These are phyloP conservation scores for Leishmania martiniquensis DNA, from an alignment of 208 protist genomes.

Conservation along the genomic window DNA sequence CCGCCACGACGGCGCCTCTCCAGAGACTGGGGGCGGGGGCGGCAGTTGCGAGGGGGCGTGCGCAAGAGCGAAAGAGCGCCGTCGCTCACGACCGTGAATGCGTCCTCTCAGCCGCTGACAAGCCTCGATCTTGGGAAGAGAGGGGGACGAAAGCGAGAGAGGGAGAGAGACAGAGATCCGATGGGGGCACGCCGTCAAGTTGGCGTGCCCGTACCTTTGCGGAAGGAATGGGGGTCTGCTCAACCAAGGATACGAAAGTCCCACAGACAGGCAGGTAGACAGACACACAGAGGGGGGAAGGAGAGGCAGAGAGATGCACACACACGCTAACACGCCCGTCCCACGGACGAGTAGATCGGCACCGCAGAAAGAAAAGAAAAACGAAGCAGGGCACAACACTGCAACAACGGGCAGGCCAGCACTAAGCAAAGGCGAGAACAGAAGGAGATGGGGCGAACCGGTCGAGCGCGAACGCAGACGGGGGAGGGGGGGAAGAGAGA, in stretches of 20 bases:
- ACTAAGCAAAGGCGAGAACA: too few species aligned
- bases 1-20: not conserved
- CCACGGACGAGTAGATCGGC: not conserved
- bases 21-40: not conserved
- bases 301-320: too few species aligned
- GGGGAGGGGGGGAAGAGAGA: not conserved
- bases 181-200: too few species aligned
- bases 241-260: not conserved
- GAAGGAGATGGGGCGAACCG: too few species aligned
- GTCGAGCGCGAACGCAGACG: too few species aligned
- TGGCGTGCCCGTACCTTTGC: too few species aligned
- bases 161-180: constrained; percentile 20
- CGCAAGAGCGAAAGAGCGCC: not conserved
- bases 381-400: too few species aligned
- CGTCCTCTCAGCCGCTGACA: not conserved
- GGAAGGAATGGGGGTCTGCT: not conserved
- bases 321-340: not conserved
- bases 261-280: constrained; percentile 6
- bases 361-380: not conserved
- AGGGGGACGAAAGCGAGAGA: not conserved
- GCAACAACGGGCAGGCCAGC: too few species aligned
- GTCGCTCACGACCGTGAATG: not conserved
- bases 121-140: not conserved
- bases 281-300: too few species aligned
- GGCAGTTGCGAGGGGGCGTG: not conserved